Base-by-base conservation (phyloP, 2,329 filamentous ascomycete genomes). In the Didymella pinodella region DNA sequence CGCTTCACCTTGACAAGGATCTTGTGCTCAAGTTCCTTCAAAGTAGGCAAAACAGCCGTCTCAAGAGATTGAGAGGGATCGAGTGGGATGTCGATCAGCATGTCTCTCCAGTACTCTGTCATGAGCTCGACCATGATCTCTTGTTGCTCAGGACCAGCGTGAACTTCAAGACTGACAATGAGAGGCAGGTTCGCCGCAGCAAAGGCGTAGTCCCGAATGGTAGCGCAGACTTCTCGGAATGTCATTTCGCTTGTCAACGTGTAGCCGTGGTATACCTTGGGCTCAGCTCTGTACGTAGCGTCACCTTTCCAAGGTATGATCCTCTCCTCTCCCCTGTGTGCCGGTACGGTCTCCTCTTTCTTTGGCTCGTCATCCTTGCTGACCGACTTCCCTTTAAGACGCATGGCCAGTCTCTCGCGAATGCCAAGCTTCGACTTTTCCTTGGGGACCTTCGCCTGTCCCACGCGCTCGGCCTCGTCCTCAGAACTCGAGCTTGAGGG, bases 111-210 rank as follows among this genome's bases (percentile, higher is more conserved):
- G 64, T 91, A 90, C 66, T 97, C 88, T 65, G 88, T 88, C 90
- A 99, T 97, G 63, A 98, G 96, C 55, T 91, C 86, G 11, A 97
- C 93, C 91, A 98, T 97, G 49, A 90, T 85, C 64, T 92, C 88
- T 76, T 99, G 95, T 76, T 98, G 94, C 52, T 91, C 87, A 1
- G 84, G 80, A 61, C 89, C 86, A 14, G 92, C 90, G 75, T 98
- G 94, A 0, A 98, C 91, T 77, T 99, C 95, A 6, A 98, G 83
- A 74, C 93, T 97, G 65, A 98, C 87, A 58, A 98, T 96, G 38
- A 99, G 81, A 0, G 95, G 95, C 20, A 97, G 81, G 51, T 90
- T 85, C 36, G 71, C 93, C 7, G 81, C 85, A 28, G 86, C 81
- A 69, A 98, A 98, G 0, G 92, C 93, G 59, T 88, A 87, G 56